These are phyloP conservation scores for Stylosanthes scabra DNA, from an alignment of 331 rosid species.

Conservation along the genomic window DNA sequence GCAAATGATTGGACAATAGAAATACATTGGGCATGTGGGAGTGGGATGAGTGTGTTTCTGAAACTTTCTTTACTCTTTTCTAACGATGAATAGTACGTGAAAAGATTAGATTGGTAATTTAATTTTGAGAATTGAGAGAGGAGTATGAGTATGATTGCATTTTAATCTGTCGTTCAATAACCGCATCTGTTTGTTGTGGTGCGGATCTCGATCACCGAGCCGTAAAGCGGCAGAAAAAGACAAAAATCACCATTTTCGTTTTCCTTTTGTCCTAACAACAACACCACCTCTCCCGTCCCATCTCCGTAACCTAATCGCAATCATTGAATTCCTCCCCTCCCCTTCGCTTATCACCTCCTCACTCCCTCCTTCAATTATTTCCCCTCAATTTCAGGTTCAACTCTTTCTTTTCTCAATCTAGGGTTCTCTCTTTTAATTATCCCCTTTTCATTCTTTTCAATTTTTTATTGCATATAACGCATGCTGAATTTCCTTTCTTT, in stretches of 20 bases:
- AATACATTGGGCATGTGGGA: too few species aligned
- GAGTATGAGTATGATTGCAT: too few species aligned
- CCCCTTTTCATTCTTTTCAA: constrained; percentile 25
- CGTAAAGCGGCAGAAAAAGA: constrained; percentile 28
- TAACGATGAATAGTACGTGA: too few species aligned
- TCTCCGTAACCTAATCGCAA: constrained; percentile 24
- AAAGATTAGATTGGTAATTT: too few species aligned
- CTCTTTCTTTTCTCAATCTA: constrained; percentile 5
- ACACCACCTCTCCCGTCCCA: not conserved
- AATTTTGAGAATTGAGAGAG: too few species aligned
- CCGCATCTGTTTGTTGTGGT: not conserved
- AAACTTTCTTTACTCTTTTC: too few species aligned
- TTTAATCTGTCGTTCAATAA: not conserved
- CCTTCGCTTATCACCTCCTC: not conserved
- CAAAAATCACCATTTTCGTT: not conserved
- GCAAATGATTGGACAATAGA: too few species aligned
- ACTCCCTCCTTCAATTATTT: constrained; percentile 15
- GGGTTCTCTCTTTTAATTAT: constrained; percentile 18
- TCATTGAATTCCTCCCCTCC: not conserved
- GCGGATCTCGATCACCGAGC: constrained; percentile 1
- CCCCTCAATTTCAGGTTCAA: constrained; percentile 27
- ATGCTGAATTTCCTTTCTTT: constrained; percentile 21
- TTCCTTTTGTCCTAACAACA: constrained; percentile 1
- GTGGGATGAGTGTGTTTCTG: too few species aligned
- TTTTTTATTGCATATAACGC: not conserved